A percentile compares a stretch with the other conserved stretches of the same genome.
Evolutionary conservation across 129 eudicot species (phyloP).

Genomic region (Tagetes erecta): DNA sequence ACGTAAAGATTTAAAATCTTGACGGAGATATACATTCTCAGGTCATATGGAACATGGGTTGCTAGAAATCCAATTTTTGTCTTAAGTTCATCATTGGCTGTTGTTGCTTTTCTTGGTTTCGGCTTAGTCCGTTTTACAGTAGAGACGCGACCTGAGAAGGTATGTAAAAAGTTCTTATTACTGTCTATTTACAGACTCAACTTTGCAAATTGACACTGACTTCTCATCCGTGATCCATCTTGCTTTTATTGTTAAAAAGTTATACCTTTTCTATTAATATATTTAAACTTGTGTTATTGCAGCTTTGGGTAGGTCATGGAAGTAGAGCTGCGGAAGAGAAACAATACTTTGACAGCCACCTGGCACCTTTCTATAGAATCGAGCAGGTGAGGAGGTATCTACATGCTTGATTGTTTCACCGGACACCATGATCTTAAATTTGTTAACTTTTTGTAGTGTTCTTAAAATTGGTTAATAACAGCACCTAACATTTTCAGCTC

Average conservation of each 20-base stretch:
- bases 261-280: not conserved
- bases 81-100: slow-evolving; percentile 64
- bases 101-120: slow-evolving; percentile 75
- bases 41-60: slow-evolving; percentile 95
- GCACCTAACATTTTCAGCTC: slow-evolving; percentile 59
- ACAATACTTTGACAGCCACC: slow-evolving; percentile 83
- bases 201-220: not conserved
- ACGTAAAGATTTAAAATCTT: slow-evolving; percentile 27
- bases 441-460: not conserved
- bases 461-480: not conserved
- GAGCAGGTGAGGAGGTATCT: slow-evolving; percentile 68
- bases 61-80: slow-evolving; percentile 83
- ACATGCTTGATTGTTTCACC: slow-evolving; percentile 3
- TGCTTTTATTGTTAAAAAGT: not conserved
- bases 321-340: slow-evolving; percentile 98
- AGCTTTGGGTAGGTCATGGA: slow-evolving; percentile 98
- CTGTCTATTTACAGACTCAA: not conserved
- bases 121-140: slow-evolving; percentile 84
- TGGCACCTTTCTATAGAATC: slow-evolving; percentile 94
- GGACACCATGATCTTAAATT: not conserved
- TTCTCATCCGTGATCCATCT: not conserved
- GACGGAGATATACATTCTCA: slow-evolving; percentile 33
- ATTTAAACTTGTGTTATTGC: slow-evolving; percentile 32
- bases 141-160: slow-evolving; percentile 98
- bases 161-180: slow-evolving; percentile 24